phyloP scores from a whole-genome alignment of 768 basidiomycete species.

The Trametes maxima region DNA sequence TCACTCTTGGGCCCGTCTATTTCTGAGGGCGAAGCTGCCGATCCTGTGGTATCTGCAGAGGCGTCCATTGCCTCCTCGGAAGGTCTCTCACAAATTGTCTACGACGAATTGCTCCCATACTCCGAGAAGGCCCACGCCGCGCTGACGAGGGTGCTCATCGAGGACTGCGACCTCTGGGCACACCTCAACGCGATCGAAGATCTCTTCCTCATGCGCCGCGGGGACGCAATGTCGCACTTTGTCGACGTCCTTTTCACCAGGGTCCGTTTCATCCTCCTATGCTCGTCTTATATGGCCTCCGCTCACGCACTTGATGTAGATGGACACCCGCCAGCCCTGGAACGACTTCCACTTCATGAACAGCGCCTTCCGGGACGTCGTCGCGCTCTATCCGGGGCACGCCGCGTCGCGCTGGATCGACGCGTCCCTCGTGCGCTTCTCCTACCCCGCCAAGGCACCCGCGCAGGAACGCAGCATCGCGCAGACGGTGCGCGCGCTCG shows the following conservation, averaged over 20 bases:
- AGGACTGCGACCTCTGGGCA: slow-evolving; percentile 65
- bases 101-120: slow-evolving; percentile 60
- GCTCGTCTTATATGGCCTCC: not conserved
- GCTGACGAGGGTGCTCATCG: slow-evolving; percentile 59
- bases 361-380: slow-evolving; percentile 69
- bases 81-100: slow-evolving; percentile 60
- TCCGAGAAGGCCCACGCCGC: slow-evolving; percentile 54
- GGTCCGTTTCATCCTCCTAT: slow-evolving; percentile 40
- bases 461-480: slow-evolving; percentile 46
- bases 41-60: not conserved
- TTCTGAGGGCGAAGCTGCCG: not conserved
- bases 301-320: slow-evolving; percentile 43
- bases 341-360: slow-evolving; percentile 85
- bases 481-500: slow-evolving; percentile 63
- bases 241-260: slow-evolving; percentile 73
- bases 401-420: slow-evolving; percentile 54
- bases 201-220: slow-evolving; percentile 72
- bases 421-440: slow-evolving; percentile 69
- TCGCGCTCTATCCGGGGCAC: slow-evolving; percentile 48
- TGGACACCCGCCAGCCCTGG: slow-evolving; percentile 74
- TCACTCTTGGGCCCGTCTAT: slow-evolving; percentile 6
- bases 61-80: slow-evolving; percentile 48
- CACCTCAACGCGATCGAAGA: slow-evolving; percentile 70
- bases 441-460: slow-evolving; percentile 50
- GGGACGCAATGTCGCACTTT: slow-evolving; percentile 78